Base-by-base conservation (phyloP, 2,329 filamentous ascomycete genomes). In the Catunica adiposa region DNA sequence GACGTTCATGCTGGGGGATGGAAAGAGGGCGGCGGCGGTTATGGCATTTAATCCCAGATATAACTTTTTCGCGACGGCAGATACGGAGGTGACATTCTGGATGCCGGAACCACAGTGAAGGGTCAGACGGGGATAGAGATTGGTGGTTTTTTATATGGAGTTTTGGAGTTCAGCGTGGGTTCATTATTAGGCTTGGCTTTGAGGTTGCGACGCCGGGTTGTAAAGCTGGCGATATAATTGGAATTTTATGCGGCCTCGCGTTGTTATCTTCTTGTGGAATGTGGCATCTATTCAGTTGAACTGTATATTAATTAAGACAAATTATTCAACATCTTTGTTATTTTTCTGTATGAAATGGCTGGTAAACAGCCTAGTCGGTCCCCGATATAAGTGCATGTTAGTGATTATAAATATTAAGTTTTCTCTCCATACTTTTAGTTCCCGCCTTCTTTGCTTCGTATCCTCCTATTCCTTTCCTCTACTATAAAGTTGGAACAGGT, bases 31-130 rank as follows among this genome's bases (percentile, higher is more conserved):
- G 69, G 80, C 80, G 3, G 84, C 84, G 0, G 77, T 94, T 11
- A 74, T 95, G 44, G 86, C 85, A 22, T 92, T 89, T 66, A 97
- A 96, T 65, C 92, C 89, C 25, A 78, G 89, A 52, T 92, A 84
- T 68, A 96, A 97, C 68, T 82, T 96, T 71, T 77, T 97, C 61
- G 89, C 88, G 7, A 92, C 84, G 47, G 92, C 88, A 2, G 89
- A 97, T 63, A 84, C 84, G 64, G 89, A 96, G 55, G 72, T 88
- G 59, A 69, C 86, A 20, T 86, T 89, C 62, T 89, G 85, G 84
- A 67, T 86, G 37, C 85, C 85, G 1, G 84, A 88, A 65, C 77
- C 80, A 22, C 56, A 58, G 20, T 58, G 53, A 48, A 23, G 26
- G 34, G 22, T 23, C 40, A 8, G 11, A 15, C 9, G 44, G 22